Conservation (phyloP, 2,329 filamentous ascomycete species). For the Dactylellina drechsleri region DNA sequence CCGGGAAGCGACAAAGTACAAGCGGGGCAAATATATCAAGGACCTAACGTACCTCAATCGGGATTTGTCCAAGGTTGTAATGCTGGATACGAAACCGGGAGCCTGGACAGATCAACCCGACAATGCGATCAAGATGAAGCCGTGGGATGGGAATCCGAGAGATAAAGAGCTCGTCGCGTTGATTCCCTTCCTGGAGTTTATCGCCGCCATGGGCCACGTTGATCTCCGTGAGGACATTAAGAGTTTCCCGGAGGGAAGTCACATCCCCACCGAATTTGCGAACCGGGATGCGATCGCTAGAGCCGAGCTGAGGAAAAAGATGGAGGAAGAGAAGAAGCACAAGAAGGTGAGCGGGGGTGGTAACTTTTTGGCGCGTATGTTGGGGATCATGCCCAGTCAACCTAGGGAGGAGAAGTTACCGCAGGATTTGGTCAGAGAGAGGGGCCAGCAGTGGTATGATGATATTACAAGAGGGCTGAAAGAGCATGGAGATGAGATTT, state of each 20-base stretch:
- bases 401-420: slow-evolving; percentile 90
- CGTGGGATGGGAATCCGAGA: slow-evolving; percentile 84
- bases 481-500: slow-evolving; percentile 92
- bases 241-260: slow-evolving; percentile 81
- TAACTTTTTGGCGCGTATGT: slow-evolving; percentile 74
- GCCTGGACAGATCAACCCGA: slow-evolving; percentile 93
- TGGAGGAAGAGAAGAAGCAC: slow-evolving; percentile 74
- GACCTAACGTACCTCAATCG: slow-evolving; percentile 98
- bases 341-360: slow-evolving; percentile 71
- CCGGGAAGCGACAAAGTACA: slow-evolving; percentile 95
- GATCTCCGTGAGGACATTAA: slow-evolving; percentile 88
- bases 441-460: slow-evolving; percentile 90
- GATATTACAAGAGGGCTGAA: slow-evolving; percentile 88
- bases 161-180: slow-evolving; percentile 88
- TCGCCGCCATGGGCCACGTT: slow-evolving; percentile 89
- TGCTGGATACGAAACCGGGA: slow-evolving; percentile 84
- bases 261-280: slow-evolving; percentile 90
- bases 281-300: slow-evolving; percentile 85
- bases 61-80: slow-evolving; percentile 91
- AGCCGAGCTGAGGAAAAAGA: slow-evolving; percentile 82
- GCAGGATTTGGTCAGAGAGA: slow-evolving; percentile 90
- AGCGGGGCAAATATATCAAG: slow-evolving; percentile 97
- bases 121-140: slow-evolving; percentile 89
- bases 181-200: slow-evolving; percentile 97
- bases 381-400: slow-evolving; percentile 80